Evolutionary conservation across 2,329 filamentous ascomycete species (phyloP).

Genomic region (Xylariaceae sp.): DNA sequence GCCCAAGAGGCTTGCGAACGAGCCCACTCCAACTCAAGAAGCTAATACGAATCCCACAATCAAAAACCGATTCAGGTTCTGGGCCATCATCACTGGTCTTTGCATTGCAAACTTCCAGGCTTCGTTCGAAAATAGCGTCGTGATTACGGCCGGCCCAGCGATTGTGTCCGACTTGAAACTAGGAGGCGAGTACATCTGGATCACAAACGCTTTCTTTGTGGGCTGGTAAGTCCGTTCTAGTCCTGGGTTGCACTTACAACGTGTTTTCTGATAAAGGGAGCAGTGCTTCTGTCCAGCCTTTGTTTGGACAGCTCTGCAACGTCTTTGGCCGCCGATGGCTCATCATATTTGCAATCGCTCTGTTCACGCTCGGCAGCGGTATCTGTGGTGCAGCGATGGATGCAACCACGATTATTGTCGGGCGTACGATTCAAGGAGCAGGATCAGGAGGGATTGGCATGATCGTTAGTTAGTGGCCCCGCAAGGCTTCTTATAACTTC

Average conservation of each 20-base stretch:
- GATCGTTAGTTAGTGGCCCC: neutral
- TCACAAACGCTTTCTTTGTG: slow-evolving; percentile 16
- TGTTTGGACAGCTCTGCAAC: slow-evolving; percentile 42
- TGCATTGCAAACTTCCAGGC: slow-evolving; percentile 17
- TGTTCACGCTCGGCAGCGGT: slow-evolving; percentile 53
- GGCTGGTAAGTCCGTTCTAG: slow-evolving; percentile 7
- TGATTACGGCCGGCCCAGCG: slow-evolving; percentile 5
- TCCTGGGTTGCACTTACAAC: no score
- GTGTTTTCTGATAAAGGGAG: neutral
- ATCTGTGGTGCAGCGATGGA: slow-evolving; percentile 42
- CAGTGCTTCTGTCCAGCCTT: slow-evolving; percentile 13
- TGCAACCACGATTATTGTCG: slow-evolving; percentile 22
- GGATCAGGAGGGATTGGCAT: slow-evolving; percentile 12
- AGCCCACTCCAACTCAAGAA: no score
- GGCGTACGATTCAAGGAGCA: slow-evolving; percentile 15
- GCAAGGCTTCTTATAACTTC: neutral
- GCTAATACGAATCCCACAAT: no score
- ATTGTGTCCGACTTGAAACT: slow-evolving; percentile 8
- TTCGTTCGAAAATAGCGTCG: slow-evolving; percentile 13
- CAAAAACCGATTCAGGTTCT: slow-evolving; percentile 14
- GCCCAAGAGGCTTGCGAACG: no score
- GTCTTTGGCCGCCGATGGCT: slow-evolving; percentile 44
- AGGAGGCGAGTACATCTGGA: slow-evolving; percentile 13
- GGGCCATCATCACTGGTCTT: slow-evolving; percentile 24
- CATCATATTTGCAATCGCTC: slow-evolving; percentile 37